Evolutionary conservation across 2,329 filamentous ascomycete genomes (phyloP).

Genomic region (Acephala macrosclerotiorum): DNA sequence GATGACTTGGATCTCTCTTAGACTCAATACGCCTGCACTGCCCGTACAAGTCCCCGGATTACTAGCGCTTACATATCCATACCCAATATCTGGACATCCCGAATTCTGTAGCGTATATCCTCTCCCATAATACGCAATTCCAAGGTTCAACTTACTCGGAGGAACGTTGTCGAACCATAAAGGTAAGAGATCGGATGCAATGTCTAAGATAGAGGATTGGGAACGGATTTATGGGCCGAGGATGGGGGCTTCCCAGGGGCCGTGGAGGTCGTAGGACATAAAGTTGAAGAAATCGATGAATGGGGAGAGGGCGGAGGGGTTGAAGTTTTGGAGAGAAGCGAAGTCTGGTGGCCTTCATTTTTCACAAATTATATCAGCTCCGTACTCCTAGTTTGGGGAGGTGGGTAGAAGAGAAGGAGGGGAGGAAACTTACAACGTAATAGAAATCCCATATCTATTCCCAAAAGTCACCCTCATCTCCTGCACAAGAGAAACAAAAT

Average conservation of each 20-base stretch:
- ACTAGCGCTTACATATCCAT: constrained; percentile 35
- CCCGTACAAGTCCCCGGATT: constrained; percentile 42
- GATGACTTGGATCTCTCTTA: constrained; percentile 44
- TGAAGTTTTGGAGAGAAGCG: constrained; percentile 44
- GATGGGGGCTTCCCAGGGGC: constrained; percentile 48
- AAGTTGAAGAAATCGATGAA: constrained; percentile 45
- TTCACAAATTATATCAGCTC: background rate
- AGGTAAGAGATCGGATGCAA: constrained; percentile 46
- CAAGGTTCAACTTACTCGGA: constrained; percentile 53
- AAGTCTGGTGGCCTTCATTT: constrained; percentile 42
- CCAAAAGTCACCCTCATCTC: constrained; percentile 45
- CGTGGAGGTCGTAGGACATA: constrained; percentile 45
- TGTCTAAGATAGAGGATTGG: constrained; percentile 53
- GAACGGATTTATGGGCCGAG: constrained; percentile 44
- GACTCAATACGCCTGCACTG: constrained; percentile 43
- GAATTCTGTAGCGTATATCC: constrained; percentile 48
- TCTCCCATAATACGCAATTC: constrained; percentile 56
- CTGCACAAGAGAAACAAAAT: constrained; percentile 44
- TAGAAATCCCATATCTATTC: constrained; percentile 49
- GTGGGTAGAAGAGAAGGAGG: background rate
- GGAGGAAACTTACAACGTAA: constrained; percentile 47
- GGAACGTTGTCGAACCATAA: constrained; percentile 52
- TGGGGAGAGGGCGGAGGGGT: constrained; percentile 37
- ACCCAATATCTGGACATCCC: constrained; percentile 37
- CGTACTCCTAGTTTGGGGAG: background rate